Evolutionary conservation across 352 stramenopile species (phyloP).

Genomic region (Phytophthora fragariae): DNA sequence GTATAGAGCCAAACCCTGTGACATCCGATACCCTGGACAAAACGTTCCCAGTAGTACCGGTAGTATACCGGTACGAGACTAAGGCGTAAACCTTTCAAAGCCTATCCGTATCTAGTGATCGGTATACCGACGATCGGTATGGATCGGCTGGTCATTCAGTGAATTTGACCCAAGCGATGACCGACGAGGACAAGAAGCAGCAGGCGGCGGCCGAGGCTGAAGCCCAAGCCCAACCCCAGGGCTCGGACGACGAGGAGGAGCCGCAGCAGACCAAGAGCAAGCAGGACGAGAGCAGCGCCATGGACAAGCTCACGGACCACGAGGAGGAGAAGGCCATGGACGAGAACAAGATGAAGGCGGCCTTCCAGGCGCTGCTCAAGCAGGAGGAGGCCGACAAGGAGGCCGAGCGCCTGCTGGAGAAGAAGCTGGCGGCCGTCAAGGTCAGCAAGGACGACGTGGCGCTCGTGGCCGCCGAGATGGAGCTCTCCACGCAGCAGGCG

Average conservation of each 20-base stretch:
- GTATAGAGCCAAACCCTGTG: neutral
- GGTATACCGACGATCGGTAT: neutral
- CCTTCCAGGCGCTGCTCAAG: constrained; percentile 77
- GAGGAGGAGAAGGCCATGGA: constrained; percentile 91
- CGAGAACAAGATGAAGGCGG: constrained; percentile 90
- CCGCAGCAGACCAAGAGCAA: constrained; percentile 78
- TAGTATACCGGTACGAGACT: neutral
- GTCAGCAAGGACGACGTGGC: constrained; percentile 85
- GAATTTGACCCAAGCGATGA: neutral
- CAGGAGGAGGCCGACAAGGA: constrained; percentile 89
- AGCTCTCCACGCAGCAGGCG: constrained; percentile 73
- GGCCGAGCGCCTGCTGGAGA: constrained; percentile 77
- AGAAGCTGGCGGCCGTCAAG: constrained; percentile 83
- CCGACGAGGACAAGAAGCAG: constrained; percentile 49
- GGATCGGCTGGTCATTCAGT: constrained; percentile 26
- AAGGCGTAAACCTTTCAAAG: neutral
- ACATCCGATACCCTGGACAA: neutral
- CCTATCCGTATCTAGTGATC: neutral
- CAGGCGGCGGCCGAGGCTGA: constrained; percentile 19
- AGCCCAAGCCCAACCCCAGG: constrained; percentile 17
- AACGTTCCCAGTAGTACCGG: neutral
- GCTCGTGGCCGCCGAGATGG: constrained; percentile 82
- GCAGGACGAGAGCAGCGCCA: constrained; percentile 80
- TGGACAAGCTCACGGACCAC: constrained; percentile 87
- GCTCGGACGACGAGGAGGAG: constrained; percentile 71